Evolutionary conservation across 106 monocot species (phyloP).

Genomic region (Dioscorea alata): DNA sequence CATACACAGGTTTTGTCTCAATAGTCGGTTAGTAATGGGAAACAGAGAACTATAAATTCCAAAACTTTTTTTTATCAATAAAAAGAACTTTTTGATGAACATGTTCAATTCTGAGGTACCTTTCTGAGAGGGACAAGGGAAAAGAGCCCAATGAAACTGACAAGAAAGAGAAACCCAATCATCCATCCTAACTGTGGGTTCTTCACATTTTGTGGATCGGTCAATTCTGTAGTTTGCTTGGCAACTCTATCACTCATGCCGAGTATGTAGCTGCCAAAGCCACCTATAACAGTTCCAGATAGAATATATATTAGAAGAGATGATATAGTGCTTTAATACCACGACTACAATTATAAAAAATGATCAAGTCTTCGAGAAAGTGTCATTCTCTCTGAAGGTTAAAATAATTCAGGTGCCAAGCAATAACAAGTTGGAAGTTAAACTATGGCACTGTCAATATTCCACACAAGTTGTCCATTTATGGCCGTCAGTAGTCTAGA

Average conservation of each 20-base stretch:
- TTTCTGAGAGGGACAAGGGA: conserved; percentile 43
- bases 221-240: conserved; percentile 17
- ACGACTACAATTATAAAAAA: neutral
- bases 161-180: conserved; percentile 43
- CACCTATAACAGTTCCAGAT: conserved; percentile 18
- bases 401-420: neutral
- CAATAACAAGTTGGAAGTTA: neutral
- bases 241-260: conserved; percentile 40
- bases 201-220: conserved; percentile 27
- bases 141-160: conserved; percentile 49
- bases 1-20: neutral
- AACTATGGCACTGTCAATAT: no score
- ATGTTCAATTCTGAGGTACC: conserved; percentile 2
- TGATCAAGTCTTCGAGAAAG: neutral
- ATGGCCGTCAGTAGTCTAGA: no score
- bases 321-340: neutral
- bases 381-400: neutral
- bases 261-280: conserved; percentile 38
- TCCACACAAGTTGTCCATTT: no score
- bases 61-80: neutral
- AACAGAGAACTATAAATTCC: neutral
- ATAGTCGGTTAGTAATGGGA: neutral
- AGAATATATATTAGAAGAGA: neutral
- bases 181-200: conserved; percentile 40
- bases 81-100: neutral